Conservation (phyloP, 352 stramenopile species). For the Globisporangium recalcitrans region DNA sequence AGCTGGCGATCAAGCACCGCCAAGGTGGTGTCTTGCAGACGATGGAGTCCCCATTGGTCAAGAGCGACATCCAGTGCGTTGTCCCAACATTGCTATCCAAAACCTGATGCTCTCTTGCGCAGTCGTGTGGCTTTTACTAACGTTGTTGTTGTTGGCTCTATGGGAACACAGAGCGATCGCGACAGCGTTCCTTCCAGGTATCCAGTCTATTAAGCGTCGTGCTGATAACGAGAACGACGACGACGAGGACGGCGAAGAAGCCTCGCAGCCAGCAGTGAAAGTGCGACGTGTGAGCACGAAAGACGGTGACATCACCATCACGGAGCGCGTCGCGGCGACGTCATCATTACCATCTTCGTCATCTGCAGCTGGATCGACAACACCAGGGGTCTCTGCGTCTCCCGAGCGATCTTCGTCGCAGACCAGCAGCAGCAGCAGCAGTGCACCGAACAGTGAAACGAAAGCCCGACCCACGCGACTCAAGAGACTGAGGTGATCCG, state of each 20-base stretch:
- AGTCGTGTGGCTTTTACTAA: neutral
- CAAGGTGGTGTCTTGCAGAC: constrained; percentile 49
- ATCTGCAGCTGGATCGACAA: neutral
- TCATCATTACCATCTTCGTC: neutral
- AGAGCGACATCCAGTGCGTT: constrained; percentile 60
- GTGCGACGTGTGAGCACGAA: constrained; percentile 16
- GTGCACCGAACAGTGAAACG: constrained; percentile 1
- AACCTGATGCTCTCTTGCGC: neutral
- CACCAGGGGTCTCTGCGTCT: neutral
- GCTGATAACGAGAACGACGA: neutral
- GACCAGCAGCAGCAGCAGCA: neutral
- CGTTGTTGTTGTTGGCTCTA: neutral
- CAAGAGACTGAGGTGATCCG: constrained; percentile 20
- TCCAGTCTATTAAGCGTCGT: neutral
- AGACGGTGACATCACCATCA: constrained; percentile 11
- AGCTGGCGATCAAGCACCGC: constrained; percentile 73
- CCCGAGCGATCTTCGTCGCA: neutral
- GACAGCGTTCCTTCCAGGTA: neutral
- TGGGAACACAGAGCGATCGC: constrained; percentile 8
- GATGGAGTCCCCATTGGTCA: constrained; percentile 44
- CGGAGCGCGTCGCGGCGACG: constrained; percentile 5
- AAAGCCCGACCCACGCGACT: constrained; percentile 19
- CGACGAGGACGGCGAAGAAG: neutral
- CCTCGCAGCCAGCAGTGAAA: constrained; percentile 1
- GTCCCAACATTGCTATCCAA: too few species aligned